These are phyloP conservation scores for Hydnomerulius pinastri DNA, from an alignment of 768 basidiomycete genomes.

Conservation along the genomic window DNA sequence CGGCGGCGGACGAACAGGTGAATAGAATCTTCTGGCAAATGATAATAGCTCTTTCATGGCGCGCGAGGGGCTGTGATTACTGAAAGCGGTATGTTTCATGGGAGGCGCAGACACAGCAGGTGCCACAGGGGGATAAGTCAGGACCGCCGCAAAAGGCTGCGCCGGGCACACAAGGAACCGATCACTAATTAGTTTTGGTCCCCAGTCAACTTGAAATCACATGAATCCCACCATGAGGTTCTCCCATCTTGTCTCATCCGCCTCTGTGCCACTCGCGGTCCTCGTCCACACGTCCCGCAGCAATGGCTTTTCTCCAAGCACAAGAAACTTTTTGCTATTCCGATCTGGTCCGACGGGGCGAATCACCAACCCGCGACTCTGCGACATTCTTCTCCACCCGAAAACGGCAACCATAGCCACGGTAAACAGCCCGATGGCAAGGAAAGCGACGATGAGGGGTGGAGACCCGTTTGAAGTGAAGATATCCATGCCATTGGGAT, in stretches of 20 bases:
- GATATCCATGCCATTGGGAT: not conserved
- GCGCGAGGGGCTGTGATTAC: not conserved
- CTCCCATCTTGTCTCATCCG: constrained; percentile 36
- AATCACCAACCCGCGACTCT: constrained; percentile 13
- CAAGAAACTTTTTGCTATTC: not conserved
- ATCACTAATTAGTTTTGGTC: constrained; percentile 5
- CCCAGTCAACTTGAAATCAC: not conserved
- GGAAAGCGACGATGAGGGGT: constrained; percentile 58
- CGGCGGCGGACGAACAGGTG: not conserved
- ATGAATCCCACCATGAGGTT: constrained; percentile 40
- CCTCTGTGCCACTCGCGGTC: constrained; percentile 1
- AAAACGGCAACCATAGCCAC: constrained; percentile 51
- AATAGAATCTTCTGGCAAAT: constrained; percentile 4
- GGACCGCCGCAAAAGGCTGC: constrained; percentile 28
- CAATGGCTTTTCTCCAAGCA: constrained; percentile 35
- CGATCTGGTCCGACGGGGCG: constrained; percentile 3
- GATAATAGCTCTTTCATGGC: not conserved
- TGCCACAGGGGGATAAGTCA: constrained; percentile 6
- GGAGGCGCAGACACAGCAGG: not conserved
- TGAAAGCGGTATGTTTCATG: not conserved
- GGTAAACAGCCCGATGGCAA: constrained; percentile 58
- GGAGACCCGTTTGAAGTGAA: constrained; percentile 45
- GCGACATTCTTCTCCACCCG: constrained; percentile 42
- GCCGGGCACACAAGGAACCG: not conserved
- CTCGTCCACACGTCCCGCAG: constrained; percentile 48